Evolutionary conservation across 1,284 basidiomycete genomes (phyloP).

Genomic region (Ceratobasidium sp.): DNA sequence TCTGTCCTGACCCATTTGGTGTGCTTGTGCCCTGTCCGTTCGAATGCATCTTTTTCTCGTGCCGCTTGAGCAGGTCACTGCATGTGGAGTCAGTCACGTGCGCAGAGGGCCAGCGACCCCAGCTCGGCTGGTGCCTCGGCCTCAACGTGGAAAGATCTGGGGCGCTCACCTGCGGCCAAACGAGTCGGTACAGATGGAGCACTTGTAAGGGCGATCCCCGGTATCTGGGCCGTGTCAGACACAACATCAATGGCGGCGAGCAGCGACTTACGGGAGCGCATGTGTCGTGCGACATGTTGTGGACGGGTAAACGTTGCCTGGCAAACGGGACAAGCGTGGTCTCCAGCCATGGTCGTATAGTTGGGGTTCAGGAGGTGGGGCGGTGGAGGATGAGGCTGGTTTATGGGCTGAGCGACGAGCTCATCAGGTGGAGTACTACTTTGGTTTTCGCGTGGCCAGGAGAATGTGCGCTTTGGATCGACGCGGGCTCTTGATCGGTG

Average conservation of each 20-base stretch:
- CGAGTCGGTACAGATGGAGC: constrained; percentile 85
- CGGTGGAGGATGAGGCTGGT: constrained; percentile 11
- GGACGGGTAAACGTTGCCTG: constrained; percentile 87
- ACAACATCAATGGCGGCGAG: not conserved
- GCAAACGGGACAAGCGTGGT: constrained; percentile 81
- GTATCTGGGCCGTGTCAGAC: constrained; percentile 31
- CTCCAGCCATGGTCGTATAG: constrained; percentile 62
- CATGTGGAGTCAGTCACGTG: constrained; percentile 22
- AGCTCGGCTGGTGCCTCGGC: constrained; percentile 20
- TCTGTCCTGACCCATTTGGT: not conserved
- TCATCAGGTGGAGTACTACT: constrained; percentile 21
- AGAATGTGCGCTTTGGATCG: constrained; percentile 1
- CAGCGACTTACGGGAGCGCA: constrained; percentile 80
- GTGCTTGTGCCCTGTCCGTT: not conserved
- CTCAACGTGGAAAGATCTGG: no score
- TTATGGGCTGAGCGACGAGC: constrained; percentile 21
- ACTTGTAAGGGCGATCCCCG: constrained; percentile 76
- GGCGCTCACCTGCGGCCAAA: constrained; percentile 79
- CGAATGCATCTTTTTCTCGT: constrained; percentile 36
- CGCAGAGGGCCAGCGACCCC: not conserved
- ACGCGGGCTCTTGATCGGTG: constrained; percentile 7
- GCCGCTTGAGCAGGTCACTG: constrained; percentile 25
- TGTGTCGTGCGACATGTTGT: constrained; percentile 88
- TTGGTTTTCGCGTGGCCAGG: constrained; percentile 8
- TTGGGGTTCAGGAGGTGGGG: constrained; percentile 18